Evolutionary conservation across 768 basidiomycete species (phyloP).

Genomic region (Dacryopinax primogenitus): DNA sequence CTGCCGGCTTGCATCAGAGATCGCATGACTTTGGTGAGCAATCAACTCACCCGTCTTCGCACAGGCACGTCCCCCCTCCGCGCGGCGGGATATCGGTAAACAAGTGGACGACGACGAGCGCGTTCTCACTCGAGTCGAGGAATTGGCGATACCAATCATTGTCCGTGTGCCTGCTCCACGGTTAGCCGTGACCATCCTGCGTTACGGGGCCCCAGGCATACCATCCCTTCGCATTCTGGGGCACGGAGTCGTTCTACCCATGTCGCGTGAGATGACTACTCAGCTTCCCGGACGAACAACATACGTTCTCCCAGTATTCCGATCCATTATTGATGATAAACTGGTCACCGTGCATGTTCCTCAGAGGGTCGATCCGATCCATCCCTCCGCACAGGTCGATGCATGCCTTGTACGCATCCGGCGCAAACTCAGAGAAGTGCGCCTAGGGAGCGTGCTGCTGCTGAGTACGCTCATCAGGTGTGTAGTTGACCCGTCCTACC

Average conservation of each 20-base stretch:
- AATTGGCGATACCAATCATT: conserved; percentile 21
- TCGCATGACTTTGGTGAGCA: background rate
- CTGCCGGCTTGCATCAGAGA: background rate
- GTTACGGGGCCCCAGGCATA: background rate
- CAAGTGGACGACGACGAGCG: conserved; percentile 19
- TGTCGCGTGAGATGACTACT: background rate
- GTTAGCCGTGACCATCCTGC: background rate
- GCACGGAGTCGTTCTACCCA: background rate
- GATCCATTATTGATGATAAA: conserved; percentile 20
- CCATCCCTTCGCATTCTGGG: background rate
- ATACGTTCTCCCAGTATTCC: conserved; percentile 12
- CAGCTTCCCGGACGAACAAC: background rate
- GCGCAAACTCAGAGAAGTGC: background rate
- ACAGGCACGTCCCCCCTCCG: conserved; percentile 18
- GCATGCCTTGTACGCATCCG: background rate
- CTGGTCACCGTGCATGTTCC: conserved; percentile 19
- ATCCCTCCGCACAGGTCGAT: conserved; percentile 14
- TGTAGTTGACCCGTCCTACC: background rate
- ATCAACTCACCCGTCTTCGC: conserved; percentile 18
- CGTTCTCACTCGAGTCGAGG: conserved; percentile 19
- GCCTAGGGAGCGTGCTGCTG: background rate
- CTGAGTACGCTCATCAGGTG: background rate
- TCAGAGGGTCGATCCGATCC: conserved; percentile 16
- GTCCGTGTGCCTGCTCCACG: conserved; percentile 18
- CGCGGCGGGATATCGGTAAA: conserved; percentile 19